phyloP scores from a whole-genome alignment of 192 early-diverging fungal genomes.

The Funneliformis mosseae region DNA sequence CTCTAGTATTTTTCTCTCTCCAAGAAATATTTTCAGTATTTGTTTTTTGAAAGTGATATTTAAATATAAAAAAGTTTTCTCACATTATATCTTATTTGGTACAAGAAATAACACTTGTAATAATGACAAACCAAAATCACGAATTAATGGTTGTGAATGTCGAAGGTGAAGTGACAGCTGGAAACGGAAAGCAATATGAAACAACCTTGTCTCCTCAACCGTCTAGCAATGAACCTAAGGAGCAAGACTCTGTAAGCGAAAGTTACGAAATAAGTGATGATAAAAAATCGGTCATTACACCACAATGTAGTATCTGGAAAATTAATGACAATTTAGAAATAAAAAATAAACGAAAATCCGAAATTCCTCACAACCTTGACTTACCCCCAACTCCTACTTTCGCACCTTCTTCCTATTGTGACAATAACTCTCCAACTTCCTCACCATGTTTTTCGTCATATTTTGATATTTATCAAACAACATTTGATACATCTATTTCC shows the following conservation, averaged over 20 bases:
- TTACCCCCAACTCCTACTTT: background rate
- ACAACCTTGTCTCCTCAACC: background rate
- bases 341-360: background rate
- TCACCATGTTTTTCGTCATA: background rate
- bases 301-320: background rate
- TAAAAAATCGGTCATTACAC: background rate
- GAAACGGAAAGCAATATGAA: background rate
- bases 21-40: too few species aligned
- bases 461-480: background rate
- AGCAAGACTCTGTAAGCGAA: background rate
- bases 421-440: background rate
- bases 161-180: background rate
- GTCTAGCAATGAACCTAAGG: background rate
- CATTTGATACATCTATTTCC: background rate
- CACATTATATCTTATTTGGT: too few species aligned
- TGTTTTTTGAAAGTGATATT: too few species aligned
- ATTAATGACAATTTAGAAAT: background rate
- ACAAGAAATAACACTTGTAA: background rate
- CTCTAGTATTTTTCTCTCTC: too few species aligned
- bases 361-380: background rate
- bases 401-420: background rate
- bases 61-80: too few species aligned
- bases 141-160: background rate
- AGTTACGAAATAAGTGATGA: background rate
- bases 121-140: background rate